These are phyloP conservation scores for Acer yangbiense DNA, from an alignment of 345 rosid genomes.

Conservation along the genomic window DNA sequence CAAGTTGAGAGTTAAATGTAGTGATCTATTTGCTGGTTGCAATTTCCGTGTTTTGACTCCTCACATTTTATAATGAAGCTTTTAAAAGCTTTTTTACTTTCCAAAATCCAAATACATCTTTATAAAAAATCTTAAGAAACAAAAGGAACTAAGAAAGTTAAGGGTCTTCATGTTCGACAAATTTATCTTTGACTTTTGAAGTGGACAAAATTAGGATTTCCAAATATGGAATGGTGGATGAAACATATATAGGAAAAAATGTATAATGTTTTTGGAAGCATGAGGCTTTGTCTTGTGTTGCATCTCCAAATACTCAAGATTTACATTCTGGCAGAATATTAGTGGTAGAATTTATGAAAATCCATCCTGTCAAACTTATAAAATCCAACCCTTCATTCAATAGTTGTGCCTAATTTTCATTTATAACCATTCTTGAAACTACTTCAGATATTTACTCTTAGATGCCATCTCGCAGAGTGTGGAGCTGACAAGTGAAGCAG, in stretches of 20 bases:
- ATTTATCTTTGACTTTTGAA: background rate
- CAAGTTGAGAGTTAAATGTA: background rate
- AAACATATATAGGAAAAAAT: no score
- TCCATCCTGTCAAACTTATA: background rate
- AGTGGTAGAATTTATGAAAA: background rate
- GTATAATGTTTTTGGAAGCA: background rate
- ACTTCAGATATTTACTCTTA: background rate
- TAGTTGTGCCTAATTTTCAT: background rate
- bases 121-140: background rate
- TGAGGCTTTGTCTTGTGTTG: slow-evolving; percentile 9
- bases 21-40: background rate
- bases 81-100: background rate
- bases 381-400: background rate
- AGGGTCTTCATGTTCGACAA: background rate
- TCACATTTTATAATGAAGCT: background rate
- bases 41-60: background rate
- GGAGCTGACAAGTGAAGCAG: slow-evolving; percentile 65
- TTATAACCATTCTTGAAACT: background rate
- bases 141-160: background rate
- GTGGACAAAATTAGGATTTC: background rate
- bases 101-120: background rate
- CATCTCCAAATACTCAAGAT: background rate
- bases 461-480: slow-evolving; percentile 52
- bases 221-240: background rate
- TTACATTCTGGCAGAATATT: slow-evolving; percentile 9